Evolutionary conservation across 2,329 filamentous ascomycete species (phyloP).

Genomic region (Penicillium thymicola): DNA sequence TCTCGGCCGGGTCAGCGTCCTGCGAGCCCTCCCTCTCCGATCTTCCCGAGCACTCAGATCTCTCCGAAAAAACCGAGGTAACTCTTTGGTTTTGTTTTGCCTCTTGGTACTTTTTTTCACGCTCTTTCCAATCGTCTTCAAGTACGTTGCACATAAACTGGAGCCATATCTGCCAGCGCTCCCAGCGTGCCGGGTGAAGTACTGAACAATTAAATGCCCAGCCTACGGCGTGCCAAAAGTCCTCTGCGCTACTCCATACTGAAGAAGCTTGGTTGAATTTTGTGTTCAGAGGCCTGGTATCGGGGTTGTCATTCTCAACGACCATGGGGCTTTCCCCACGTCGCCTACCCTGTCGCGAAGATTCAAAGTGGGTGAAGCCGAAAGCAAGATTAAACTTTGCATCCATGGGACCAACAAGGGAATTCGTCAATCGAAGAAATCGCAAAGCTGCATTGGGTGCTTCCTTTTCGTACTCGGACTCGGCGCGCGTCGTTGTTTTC

Average conservation of each 20-base stretch:
- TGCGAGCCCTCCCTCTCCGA: slow-evolving; percentile 25
- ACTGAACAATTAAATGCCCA: slow-evolving; percentile 93
- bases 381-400: slow-evolving; percentile 71
- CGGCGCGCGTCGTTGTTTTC: slow-evolving; percentile 68
- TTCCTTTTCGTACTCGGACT: slow-evolving; percentile 57
- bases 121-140: slow-evolving; percentile 44
- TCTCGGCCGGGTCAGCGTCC: not conserved
- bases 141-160: slow-evolving; percentile 60
- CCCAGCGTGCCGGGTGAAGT: slow-evolving; percentile 70
- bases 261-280: slow-evolving; percentile 62
- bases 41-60: not conserved
- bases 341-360: slow-evolving; percentile 32
- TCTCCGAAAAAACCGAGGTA: not conserved
- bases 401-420: slow-evolving; percentile 65
- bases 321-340: slow-evolving; percentile 17
- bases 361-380: slow-evolving; percentile 53
- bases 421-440: slow-evolving; percentile 67
- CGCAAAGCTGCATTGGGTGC: slow-evolving; percentile 65
- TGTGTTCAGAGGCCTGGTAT: slow-evolving; percentile 55
- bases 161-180: slow-evolving; percentile 76
- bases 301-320: slow-evolving; percentile 34
- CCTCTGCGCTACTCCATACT: slow-evolving; percentile 71
- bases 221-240: slow-evolving; percentile 85
- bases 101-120: slow-evolving; percentile 21
- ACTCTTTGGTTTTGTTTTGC: slow-evolving; percentile 23